Percentiles rank a stretch among this genome's conserved stretches.
These are phyloP conservation scores for Solanum dulcamara DNA, from an alignment of 257 asterid genomes.

Conservation along the genomic window DNA sequence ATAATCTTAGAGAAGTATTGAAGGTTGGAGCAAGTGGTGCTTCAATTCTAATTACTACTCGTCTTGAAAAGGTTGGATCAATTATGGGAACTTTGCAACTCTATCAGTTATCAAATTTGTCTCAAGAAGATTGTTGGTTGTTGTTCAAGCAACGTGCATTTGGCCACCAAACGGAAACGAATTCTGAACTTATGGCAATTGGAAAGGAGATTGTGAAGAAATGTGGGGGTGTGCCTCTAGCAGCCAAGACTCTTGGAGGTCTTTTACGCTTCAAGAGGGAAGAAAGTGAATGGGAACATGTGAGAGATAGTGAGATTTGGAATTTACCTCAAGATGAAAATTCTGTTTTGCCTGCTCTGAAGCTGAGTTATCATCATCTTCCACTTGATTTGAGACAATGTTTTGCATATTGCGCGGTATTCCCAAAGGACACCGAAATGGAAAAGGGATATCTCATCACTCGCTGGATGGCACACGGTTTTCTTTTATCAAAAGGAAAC, in stretches of 20 bases:
- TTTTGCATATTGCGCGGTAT: constrained; percentile 22
- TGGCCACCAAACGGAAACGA: too few species aligned
- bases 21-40: background rate
- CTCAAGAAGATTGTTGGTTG: constrained; percentile 4
- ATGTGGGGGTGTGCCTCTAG: constrained; percentile 15
- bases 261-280: constrained; percentile 7
- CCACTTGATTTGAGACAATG: too few species aligned
- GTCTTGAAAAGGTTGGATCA: constrained; percentile 7
- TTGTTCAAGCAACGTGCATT: too few species aligned
- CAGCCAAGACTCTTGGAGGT: constrained; percentile 15
- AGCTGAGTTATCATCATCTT: background rate
- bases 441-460: background rate
- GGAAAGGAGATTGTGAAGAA: background rate
- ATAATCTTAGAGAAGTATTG: too few species aligned
- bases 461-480: constrained; percentile 18
- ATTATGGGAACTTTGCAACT: constrained; percentile 11
- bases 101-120: background rate
- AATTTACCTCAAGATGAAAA: too few species aligned
- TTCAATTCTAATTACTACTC: too few species aligned
- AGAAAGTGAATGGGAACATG: constrained; percentile 11
- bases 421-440: constrained; percentile 1
- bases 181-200: too few species aligned
- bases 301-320: constrained; percentile 3
- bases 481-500: constrained; percentile 3
- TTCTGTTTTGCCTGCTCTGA: too few species aligned